Evolutionary conservation across 2,329 filamentous ascomycete species (phyloP), one percentile per base, ranked within the genome.

Genomic region (Aspergillus sp.): DNA sequence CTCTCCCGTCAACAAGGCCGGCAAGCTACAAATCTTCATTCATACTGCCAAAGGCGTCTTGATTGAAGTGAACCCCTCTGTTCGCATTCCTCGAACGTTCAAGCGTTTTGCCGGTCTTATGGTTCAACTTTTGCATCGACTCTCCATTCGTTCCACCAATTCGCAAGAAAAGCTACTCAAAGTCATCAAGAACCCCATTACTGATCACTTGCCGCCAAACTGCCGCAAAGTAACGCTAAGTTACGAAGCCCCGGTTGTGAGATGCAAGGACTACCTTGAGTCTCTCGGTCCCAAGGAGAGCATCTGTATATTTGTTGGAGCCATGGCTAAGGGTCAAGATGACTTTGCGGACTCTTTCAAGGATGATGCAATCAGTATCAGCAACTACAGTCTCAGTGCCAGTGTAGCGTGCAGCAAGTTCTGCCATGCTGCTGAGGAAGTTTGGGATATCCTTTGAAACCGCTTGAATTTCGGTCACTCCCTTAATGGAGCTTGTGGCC

Each of bases 361-460:
- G 70, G 93, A 98, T 72, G 95, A 99, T 79, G 91, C 96, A 70
- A 98, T 99, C 72, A 91, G 90, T 68, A 98, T 99, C 79, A 98
- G 93, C 83, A 96, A 97, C 77, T 99, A 90, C 83, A 96, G 93
- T 71, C 83, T 99, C 62, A 96, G 91, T 71, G 95, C 95, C 61
- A 98, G 93, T 80, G 95, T 99, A 62, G 93, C 95, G 44, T 99
- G 95, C 84, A 97, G 93, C 86, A 99, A 98, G 77, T 98, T 99
- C 82, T 98, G 95, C 78, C 95, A 99, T 77, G 95, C 93, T 41
- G 93, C 93, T 44, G 95, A 99, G 78, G 95, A 99, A 75, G 89
- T 89, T 37, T 99, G 95, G 95, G 87, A 91, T 72, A 90, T 99
- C 67, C 85, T 97, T 70, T 99, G 87, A 83, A 47, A 55, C 19